Percentiles rank a stretch among this genome's conserved stretches.
Evolutionary conservation across 73 alveolate species (phyloP).

Genomic region (Diophrys appendiculata): DNA sequence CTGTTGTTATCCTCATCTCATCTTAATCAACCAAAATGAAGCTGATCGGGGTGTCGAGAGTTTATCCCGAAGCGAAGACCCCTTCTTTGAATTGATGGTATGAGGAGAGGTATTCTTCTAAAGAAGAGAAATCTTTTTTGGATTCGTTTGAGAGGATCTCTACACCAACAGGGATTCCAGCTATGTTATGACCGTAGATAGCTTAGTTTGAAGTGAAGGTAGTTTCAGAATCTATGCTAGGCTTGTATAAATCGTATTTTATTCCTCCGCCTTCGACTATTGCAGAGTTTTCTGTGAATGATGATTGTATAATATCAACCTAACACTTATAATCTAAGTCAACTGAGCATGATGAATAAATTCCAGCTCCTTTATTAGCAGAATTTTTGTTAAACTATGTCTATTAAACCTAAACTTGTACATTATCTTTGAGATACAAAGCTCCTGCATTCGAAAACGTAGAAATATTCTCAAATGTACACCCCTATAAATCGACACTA

Average conservation of each 20-base stretch:
- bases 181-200: conserved; percentile 4
- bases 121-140: too few species aligned
- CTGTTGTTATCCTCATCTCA: neutral
- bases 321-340: neutral
- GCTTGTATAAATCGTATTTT: conserved; percentile 1
- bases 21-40: neutral
- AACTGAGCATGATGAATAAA: too few species aligned
- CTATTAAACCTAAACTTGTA: too few species aligned
- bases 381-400: too few species aligned
- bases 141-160: neutral
- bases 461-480: too few species aligned
- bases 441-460: too few species aligned
- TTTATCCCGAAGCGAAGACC: neutral
- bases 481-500: too few species aligned
- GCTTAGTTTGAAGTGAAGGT: conserved; percentile 2
- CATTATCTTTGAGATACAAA: too few species aligned
- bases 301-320: neutral
- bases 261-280: conserved; percentile 4
- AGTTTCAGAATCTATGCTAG: neutral
- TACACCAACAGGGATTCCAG: conserved; percentile 7
- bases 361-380: too few species aligned
- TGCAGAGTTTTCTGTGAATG: neutral
- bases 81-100: too few species aligned
- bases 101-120: too few species aligned
- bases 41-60: neutral